Evolutionary conservation across 2,329 filamentous ascomycete species (phyloP), one percentile per base, ranked within the genome.

Genomic region (Dissoconium aciculare): DNA sequence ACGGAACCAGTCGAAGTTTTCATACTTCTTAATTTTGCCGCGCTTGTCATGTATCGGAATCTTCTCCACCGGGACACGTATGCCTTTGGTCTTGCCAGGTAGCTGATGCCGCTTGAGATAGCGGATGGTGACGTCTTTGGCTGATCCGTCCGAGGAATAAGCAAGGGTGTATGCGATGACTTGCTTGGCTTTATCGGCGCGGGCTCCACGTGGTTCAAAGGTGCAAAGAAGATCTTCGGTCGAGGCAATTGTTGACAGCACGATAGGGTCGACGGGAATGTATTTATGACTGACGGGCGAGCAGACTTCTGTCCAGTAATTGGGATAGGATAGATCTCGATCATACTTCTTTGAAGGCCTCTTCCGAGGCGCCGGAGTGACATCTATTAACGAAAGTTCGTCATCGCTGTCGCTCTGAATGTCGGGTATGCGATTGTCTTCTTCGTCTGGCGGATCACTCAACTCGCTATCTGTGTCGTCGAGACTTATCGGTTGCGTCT

Each of bases 91-190:
- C 43, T 84, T 79, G 3, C 89, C 87, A 1, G 89, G 89, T 51
- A 84, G 74, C 31, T 78, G 67, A 34, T 79, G 79, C 13, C 77
- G 72, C 46, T 78, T 85, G 5, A 98, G 60, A 52, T 98, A 98
- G 15, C 89, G 71, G 8, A 89, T 75, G 0, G 89, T 98, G 11
- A 98, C 79, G 51, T 98, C 89, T 52, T 95, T 95, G 9, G 83
- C 85, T 0, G 83, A 85, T 2, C 81, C 82, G 49, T 95, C 85
- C 3, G 71, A 58, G 1, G 80, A 82, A 54, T 80, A 82, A 0
- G 78, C 85, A 12, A 95, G 64, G 2, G 92, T 69, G 47, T 98
- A 98, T 27, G 81, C 80, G 47, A 93, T 83, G 9, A 92, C 72
- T 53, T 95, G 87, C 44, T 82, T 87, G 0, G 78, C 73, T 46